Evolutionary conservation across 345 rosid genomes (phyloP).

Genomic region (Euphorbia pulcherrima): DNA sequence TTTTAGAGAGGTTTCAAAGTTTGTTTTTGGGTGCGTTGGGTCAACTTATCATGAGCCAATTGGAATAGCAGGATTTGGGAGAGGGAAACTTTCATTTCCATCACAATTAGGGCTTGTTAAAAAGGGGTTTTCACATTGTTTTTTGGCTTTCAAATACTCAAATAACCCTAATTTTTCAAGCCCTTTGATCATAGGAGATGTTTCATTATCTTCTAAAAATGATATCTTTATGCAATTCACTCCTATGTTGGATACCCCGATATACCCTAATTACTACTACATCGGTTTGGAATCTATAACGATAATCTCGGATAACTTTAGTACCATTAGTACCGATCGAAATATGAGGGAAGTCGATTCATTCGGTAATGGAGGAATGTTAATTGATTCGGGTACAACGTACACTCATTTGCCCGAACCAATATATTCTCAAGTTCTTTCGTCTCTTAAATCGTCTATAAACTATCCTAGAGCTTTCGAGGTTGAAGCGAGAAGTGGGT

Average conservation of each 20-base stretch:
- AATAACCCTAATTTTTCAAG: slow-evolving; percentile 70
- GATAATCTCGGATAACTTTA: slow-evolving; percentile 26
- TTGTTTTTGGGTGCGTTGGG: slow-evolving; percentile 64
- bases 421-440: slow-evolving; percentile 57
- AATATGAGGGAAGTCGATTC: slow-evolving; percentile 63
- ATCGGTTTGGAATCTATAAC: slow-evolving; percentile 61
- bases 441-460: slow-evolving; percentile 39
- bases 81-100: slow-evolving; percentile 68
- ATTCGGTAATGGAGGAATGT: slow-evolving; percentile 71
- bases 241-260: slow-evolving; percentile 55
- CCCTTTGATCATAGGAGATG: slow-evolving; percentile 63
- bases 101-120: slow-evolving; percentile 68
- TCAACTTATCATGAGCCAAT: slow-evolving; percentile 69
- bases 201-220: slow-evolving; percentile 38
- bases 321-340: slow-evolving; percentile 15
- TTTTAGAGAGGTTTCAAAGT: slow-evolving; percentile 44
- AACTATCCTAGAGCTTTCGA: slow-evolving; percentile 58
- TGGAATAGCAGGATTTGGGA: slow-evolving; percentile 87
- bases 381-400: slow-evolving; percentile 84
- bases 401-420: slow-evolving; percentile 77
- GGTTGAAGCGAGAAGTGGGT: slow-evolving; percentile 51
- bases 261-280: slow-evolving; percentile 71
- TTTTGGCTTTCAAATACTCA: slow-evolving; percentile 75
- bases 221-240: slow-evolving; percentile 50
- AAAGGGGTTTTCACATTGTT: slow-evolving; percentile 79